A percentile compares a stretch with the other conserved stretches of the same genome.
Conservation (phyloP, 2,329 filamentous ascomycete genomes). For the Eutypa lata region DNA sequence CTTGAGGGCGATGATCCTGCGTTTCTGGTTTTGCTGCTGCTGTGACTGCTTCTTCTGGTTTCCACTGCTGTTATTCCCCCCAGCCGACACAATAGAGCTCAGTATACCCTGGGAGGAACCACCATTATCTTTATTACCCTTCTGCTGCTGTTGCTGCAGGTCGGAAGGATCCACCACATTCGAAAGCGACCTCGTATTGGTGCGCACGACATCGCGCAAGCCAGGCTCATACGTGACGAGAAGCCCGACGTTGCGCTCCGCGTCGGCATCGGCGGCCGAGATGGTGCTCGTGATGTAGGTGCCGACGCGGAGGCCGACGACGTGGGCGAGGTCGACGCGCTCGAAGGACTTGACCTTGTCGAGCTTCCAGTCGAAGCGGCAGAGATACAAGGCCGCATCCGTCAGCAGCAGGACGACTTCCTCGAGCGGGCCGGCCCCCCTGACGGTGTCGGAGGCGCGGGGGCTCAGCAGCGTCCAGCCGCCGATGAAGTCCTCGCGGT, state of each 20-base stretch:
- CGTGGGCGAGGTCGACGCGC: constrained; percentile 71
- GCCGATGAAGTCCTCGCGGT: constrained; percentile 78
- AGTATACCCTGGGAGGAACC: constrained; percentile 19
- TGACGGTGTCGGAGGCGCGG: constrained; percentile 62
- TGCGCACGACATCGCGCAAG: constrained; percentile 67
- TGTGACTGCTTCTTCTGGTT: constrained; percentile 24
- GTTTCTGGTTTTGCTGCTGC: constrained; percentile 30
- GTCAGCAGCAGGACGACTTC: constrained; percentile 87
- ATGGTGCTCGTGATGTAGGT: constrained; percentile 90
- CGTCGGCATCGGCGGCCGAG: constrained; percentile 72
- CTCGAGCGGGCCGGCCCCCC: constrained; percentile 67
- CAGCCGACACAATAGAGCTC: constrained; percentile 14
- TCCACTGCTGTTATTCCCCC: constrained; percentile 12
- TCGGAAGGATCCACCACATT: constrained; percentile 36
- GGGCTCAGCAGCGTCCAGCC: constrained; percentile 89
- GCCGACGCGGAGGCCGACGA: constrained; percentile 72
- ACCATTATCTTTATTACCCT: too few relatives aligned
- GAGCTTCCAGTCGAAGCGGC: constrained; percentile 89
- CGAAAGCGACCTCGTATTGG: constrained; percentile 81
- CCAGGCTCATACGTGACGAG: constrained; percentile 74
- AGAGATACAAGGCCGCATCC: constrained; percentile 80
- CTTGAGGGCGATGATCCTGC: constrained; percentile 50
- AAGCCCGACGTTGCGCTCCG: constrained; percentile 78
- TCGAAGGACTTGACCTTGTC: constrained; percentile 95
- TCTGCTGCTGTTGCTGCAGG: constrained; percentile 2